Evolutionary conservation across 345 rosid species (phyloP).

Genomic region (Camelina sativa): DNA sequence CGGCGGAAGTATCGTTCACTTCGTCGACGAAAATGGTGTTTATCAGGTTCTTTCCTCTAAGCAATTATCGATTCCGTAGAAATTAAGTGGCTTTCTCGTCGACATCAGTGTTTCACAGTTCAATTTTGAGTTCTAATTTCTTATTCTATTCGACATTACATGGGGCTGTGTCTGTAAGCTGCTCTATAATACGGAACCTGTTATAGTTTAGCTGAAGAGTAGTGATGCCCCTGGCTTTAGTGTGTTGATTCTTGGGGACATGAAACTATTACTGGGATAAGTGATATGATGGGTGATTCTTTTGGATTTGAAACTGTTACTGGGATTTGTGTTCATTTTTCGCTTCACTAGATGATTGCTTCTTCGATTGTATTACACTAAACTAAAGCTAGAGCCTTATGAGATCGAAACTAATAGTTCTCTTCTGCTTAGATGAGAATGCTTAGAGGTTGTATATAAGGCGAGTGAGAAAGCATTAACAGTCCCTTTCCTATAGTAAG

Average conservation of each 20-base stretch:
- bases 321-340: conserved; percentile 2
- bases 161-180: not conserved
- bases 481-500: no score
- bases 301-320: not conserved
- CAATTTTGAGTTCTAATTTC: not conserved
- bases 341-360: conserved; percentile 11
- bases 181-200: not conserved
- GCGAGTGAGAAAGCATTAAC: not conserved
- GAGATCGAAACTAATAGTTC: not conserved
- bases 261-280: not conserved
- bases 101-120: not conserved
- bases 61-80: not conserved
- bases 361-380: not conserved
- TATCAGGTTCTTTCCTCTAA: conserved; percentile 53
- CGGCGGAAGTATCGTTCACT: conserved; percentile 58
- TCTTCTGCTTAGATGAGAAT: not conserved
- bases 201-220: not conserved
- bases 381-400: not conserved
- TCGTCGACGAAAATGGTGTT: conserved; percentile 52
- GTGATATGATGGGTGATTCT: conserved; percentile 11
- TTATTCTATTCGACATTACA: not conserved
- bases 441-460: not conserved
- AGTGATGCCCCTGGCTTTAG: not conserved
- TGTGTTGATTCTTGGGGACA: not conserved
- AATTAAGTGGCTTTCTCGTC: not conserved